phyloP scores from a whole-genome alignment of 73 alveolate genomes.

The Stentor coeruleus region DNA sequence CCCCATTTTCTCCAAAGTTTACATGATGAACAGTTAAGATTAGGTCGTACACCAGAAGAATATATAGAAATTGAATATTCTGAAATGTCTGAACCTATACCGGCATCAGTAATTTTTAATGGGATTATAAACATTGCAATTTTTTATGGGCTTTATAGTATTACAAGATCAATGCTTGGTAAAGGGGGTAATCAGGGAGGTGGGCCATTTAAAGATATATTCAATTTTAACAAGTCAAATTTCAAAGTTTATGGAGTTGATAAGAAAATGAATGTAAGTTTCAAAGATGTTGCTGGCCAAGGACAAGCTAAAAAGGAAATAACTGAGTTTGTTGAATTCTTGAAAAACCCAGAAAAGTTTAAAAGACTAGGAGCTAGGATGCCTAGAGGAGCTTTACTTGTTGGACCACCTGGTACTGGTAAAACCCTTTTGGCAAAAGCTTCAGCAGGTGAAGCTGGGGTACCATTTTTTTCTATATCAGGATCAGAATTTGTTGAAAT shows the following conservation, averaged over 20 bases:
- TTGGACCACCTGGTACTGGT: constrained; percentile 97
- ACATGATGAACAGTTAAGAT: neutral
- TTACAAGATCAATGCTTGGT: neutral
- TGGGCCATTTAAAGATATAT: constrained; percentile 2
- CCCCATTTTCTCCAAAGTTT: neutral
- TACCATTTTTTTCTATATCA: constrained; percentile 67
- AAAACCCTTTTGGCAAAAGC: constrained; percentile 94
- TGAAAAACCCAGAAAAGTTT: constrained; percentile 73
- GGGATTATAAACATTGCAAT: neutral
- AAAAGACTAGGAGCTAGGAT: constrained; percentile 80
- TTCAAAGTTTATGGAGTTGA: constrained; percentile 62
- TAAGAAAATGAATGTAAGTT: constrained; percentile 63
- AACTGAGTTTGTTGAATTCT: constrained; percentile 83
- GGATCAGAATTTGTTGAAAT: constrained; percentile 93
- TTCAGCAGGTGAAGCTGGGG: constrained; percentile 96
- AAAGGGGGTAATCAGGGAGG: constrained; percentile 12
- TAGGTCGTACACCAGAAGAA: neutral
- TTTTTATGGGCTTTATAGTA: neutral
- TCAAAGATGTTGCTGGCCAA: constrained; percentile 81
- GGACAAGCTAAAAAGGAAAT: constrained; percentile 80
- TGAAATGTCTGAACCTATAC: neutral
- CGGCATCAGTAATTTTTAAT: neutral
- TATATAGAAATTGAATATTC: neutral
- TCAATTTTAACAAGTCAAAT: constrained; percentile 17
- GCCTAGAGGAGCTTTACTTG: constrained; percentile 91